These are phyloP conservation scores for Sungouiozyma intestinalis DNA, from an alignment of 805 yeast species.

Conservation along the genomic window DNA sequence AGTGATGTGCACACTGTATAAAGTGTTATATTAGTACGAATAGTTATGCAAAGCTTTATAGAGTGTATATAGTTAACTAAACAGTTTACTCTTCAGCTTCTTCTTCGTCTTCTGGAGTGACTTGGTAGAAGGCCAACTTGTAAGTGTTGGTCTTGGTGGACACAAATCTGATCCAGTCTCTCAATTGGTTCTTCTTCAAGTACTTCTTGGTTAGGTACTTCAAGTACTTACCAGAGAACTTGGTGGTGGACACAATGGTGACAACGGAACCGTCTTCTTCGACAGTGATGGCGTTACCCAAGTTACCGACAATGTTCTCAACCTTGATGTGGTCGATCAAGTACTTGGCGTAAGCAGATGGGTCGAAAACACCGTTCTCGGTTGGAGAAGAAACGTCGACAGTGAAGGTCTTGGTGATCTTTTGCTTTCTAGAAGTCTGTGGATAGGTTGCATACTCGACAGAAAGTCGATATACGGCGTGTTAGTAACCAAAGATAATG, in stretches of 20 bases:
- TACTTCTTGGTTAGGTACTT: constrained; percentile 99
- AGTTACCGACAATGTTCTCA: constrained; percentile 92
- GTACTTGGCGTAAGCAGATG: constrained; percentile 95
- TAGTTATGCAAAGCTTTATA: neutral
- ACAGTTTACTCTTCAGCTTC: constrained; percentile 58
- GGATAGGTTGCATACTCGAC: constrained; percentile 5
- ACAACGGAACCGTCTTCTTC: constrained; percentile 83
- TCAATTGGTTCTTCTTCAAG: constrained; percentile 99
- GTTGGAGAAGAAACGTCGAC: constrained; percentile 97
- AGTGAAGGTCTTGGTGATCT: constrained; percentile 78
- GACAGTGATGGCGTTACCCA: constrained; percentile 88
- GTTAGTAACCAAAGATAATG: constrained; percentile 7
- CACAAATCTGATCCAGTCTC: constrained; percentile 99
- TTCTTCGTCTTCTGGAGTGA: constrained; percentile 90
- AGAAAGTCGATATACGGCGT: constrained; percentile 14
- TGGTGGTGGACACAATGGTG: constrained; percentile 79
- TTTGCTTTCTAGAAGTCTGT: constrained; percentile 75
- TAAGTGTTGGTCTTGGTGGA: constrained; percentile 91
- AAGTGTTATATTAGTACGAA: no score
- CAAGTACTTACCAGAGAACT: constrained; percentile 99
- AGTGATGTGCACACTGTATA: no score
- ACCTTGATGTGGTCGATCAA: constrained; percentile 98
- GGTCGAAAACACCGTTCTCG: constrained; percentile 95
- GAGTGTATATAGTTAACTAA: constrained; percentile 1
- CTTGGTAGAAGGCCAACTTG: constrained; percentile 98